Percentiles rank a stretch among this genome's conserved stretches.
phyloP scores from a whole-genome alignment of 768 basidiomycete genomes.

The Suillus paluster region DNA sequence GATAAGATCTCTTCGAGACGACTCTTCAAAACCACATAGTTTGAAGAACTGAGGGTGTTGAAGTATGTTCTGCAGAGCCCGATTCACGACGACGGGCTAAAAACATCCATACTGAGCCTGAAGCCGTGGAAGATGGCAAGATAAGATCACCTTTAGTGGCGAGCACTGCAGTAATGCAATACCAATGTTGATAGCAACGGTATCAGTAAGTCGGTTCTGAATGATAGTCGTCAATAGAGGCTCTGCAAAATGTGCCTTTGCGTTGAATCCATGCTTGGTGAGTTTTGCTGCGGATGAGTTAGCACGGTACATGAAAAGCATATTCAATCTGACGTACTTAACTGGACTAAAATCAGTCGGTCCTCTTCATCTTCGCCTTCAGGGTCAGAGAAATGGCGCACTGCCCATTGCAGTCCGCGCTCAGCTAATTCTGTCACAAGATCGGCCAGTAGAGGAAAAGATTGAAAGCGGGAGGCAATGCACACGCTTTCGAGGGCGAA shows the following conservation, averaged over 20 bases:
- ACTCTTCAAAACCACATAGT: slow-evolving; percentile 36
- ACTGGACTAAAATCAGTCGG: slow-evolving; percentile 29
- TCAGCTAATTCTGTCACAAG: slow-evolving; percentile 43
- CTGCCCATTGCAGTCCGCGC: slow-evolving; percentile 56
- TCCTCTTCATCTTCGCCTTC: slow-evolving; percentile 26
- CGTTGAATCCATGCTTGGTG: slow-evolving; percentile 13
- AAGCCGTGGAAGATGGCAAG: background rate
- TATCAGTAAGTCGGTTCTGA: slow-evolving; percentile 58
- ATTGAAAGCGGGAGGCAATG: slow-evolving; percentile 35
- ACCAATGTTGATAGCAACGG: slow-evolving; percentile 48
- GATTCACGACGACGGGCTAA: slow-evolving; percentile 73
- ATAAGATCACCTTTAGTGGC: slow-evolving; percentile 62
- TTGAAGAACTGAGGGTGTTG: slow-evolving; percentile 69
- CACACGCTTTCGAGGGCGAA: slow-evolving; percentile 35
- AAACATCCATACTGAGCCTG: slow-evolving; percentile 1
- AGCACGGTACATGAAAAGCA: background rate
- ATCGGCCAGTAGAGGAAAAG: slow-evolving; percentile 24
- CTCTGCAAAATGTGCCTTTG: slow-evolving; percentile 67
- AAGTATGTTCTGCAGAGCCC: slow-evolving; percentile 74
- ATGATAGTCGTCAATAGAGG: slow-evolving; percentile 67
- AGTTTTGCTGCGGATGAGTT: slow-evolving; percentile 20
- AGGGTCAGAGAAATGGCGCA: slow-evolving; percentile 47
- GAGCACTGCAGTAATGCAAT: slow-evolving; percentile 43
- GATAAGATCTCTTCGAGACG: slow-evolving; percentile 48
- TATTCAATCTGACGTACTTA: slow-evolving; percentile 39